These are phyloP conservation scores for Amyloporia xantha DNA, from an alignment of 768 basidiomycete species.

Conservation along the genomic window DNA sequence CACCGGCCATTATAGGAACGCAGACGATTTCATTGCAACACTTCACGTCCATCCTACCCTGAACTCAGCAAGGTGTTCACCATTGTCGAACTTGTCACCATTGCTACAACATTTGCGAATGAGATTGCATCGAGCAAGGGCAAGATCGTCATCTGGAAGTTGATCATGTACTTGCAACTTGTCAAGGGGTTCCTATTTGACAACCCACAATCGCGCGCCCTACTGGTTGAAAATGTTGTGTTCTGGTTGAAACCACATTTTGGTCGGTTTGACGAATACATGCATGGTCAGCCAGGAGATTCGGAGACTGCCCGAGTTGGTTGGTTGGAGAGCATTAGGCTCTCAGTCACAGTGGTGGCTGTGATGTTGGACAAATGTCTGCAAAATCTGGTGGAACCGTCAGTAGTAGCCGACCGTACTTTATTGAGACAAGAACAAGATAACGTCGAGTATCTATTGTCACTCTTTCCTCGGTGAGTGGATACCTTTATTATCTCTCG, in stretches of 20 bases:
- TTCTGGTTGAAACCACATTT: slow-evolving; percentile 96
- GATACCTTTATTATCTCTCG: too few relatives aligned
- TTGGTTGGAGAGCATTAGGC: slow-evolving; percentile 88
- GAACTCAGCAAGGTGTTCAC: slow-evolving; percentile 78
- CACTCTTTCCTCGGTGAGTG: slow-evolving; percentile 73
- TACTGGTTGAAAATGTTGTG: slow-evolving; percentile 81
- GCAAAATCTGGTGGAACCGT: slow-evolving; percentile 65
- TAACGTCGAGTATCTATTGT: slow-evolving; percentile 81
- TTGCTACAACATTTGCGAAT: slow-evolving; percentile 84
- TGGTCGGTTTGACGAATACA: slow-evolving; percentile 83
- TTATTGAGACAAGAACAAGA: slow-evolving; percentile 78
- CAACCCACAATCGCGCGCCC: slow-evolving; percentile 65
- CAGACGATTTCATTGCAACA: slow-evolving; percentile 92
- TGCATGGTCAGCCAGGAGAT: slow-evolving; percentile 56
- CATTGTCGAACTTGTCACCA: slow-evolving; percentile 77
- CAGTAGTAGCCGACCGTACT: slow-evolving; percentile 52
- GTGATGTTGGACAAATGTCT: slow-evolving; percentile 89
- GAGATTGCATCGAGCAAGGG: slow-evolving; percentile 73
- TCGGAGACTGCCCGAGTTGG: slow-evolving; percentile 70
- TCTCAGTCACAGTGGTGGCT: slow-evolving; percentile 84
- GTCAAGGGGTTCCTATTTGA: slow-evolving; percentile 87
- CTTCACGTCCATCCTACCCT: slow-evolving; percentile 87
- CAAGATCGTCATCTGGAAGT: slow-evolving; percentile 87
- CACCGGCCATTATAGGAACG: slow-evolving; percentile 88
- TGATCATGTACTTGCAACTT: slow-evolving; percentile 90